phyloP scores from a whole-genome alignment of 139 green algal genomes.

The Chlamydomonas eustigma region DNA sequence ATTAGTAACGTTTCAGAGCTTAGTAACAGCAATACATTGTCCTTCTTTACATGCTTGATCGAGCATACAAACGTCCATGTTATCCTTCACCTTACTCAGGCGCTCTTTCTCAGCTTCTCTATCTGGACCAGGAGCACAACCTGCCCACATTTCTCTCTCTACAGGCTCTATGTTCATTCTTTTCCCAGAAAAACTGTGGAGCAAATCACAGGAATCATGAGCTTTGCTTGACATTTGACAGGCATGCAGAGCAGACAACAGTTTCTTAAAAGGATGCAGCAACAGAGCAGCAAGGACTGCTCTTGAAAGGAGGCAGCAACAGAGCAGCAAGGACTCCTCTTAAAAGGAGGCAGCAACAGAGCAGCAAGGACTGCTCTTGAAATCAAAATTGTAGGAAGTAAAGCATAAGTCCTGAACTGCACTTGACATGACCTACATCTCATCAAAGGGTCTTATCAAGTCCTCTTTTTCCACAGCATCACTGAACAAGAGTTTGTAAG shows the following conservation, averaged over 20 bases:
- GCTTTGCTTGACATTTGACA: no score
- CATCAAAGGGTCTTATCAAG: background rate
- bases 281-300: no score
- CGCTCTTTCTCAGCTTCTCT: slow-evolving; percentile 28
- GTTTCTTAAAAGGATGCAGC: background rate
- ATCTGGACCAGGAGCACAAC: slow-evolving; percentile 2
- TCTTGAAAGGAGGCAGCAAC: no score
- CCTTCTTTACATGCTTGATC: background rate
- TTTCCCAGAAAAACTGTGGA: slow-evolving; percentile 26
- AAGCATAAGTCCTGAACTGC: background rate
- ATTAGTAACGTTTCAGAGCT: background rate
- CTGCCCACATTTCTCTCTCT: slow-evolving; percentile 19
- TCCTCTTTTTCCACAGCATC: background rate
- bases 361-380: no score
- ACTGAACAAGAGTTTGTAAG: background rate
- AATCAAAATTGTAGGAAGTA: background rate
- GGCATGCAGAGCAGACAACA: no score
- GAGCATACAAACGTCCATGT: background rate
- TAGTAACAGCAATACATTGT: background rate
- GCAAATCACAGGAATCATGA: no score
- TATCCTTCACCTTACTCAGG: slow-evolving; percentile 16
- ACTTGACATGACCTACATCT: background rate
- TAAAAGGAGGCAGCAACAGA: no score
- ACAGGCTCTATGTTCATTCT: slow-evolving; percentile 13
- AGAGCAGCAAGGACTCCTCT: no score